phyloP scores from a whole-genome alignment of 768 basidiomycete species.

The Macrolepiota dolichaula region DNA sequence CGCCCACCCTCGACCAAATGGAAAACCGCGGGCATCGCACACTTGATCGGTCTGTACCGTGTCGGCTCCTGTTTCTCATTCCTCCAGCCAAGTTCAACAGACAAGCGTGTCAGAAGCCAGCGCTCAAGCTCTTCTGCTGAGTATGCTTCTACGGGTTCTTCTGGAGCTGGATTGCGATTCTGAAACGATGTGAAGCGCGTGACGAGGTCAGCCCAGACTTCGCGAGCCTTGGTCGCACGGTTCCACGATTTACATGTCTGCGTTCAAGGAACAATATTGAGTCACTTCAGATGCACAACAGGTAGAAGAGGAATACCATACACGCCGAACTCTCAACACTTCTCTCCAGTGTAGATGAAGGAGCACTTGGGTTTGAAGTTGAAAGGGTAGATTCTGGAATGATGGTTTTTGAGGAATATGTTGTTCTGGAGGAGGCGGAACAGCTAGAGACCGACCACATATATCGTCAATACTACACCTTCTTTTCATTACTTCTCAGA shows the following conservation, averaged over 20 bases:
- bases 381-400: constrained; percentile 9
- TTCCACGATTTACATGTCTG: constrained; percentile 14
- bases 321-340: constrained; percentile 10
- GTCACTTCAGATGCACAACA: not conserved
- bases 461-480: not conserved
- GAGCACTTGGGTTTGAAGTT: constrained; percentile 8
- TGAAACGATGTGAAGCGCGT: constrained; percentile 6
- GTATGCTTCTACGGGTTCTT: constrained; percentile 11
- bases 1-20: constrained; percentile 10
- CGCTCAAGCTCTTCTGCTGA: constrained; percentile 7
- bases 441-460: not conserved
- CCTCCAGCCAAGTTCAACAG: constrained; percentile 10
- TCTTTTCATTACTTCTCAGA: not conserved
- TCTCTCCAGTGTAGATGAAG: constrained; percentile 10
- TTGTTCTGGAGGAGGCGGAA: not conserved
- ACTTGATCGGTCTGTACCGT: constrained; percentile 7
- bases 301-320: not conserved
- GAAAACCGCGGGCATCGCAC: constrained; percentile 3
- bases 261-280: not conserved
- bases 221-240: constrained; percentile 8
- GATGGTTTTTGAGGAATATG: constrained; percentile 3
- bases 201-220: constrained; percentile 7
- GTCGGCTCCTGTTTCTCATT: constrained; percentile 11
- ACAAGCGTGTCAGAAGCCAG: constrained; percentile 9
- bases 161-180: constrained; percentile 1